Evolutionary conservation across 2,329 filamentous ascomycete genomes (phyloP).

Genomic region (Aspergillus fischeri): DNA sequence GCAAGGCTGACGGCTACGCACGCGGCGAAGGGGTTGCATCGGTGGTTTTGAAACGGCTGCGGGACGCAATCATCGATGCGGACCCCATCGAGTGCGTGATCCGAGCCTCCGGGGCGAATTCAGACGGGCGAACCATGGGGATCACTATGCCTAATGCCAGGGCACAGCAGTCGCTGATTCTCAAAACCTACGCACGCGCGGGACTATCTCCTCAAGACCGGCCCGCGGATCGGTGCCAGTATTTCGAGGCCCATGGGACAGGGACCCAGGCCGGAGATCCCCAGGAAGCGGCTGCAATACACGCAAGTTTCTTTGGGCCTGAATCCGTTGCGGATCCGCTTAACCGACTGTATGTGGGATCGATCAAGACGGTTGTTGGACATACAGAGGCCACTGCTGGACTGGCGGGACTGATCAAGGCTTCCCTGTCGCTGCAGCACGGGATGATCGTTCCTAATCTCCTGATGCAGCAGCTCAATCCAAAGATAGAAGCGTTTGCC

Average conservation of each 20-base stretch:
- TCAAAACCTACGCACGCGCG: conserved; percentile 29
- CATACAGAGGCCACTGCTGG: conserved; percentile 24
- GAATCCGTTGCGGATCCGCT: not conserved
- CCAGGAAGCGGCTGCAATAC: conserved; percentile 23
- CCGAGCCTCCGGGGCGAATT: conserved; percentile 23
- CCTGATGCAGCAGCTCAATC: conserved; percentile 19
- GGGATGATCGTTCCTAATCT: conserved; percentile 21
- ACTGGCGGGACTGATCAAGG: conserved; percentile 25
- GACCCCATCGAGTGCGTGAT: conserved; percentile 38
- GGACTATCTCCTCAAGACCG: conserved; percentile 24
- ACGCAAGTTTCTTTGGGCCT: conserved; percentile 13
- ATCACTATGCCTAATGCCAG: conserved; percentile 23
- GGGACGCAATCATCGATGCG: conserved; percentile 42
- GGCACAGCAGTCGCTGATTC: conserved; percentile 36
- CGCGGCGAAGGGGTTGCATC: conserved; percentile 49
- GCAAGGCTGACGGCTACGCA: conserved; percentile 44
- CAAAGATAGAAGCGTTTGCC: conserved; percentile 14
- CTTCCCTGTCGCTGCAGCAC: conserved; percentile 35
- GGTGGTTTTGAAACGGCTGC: conserved; percentile 48
- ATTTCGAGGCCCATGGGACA: conserved; percentile 42
- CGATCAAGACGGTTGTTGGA: conserved; percentile 19
- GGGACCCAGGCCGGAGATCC: conserved; percentile 33
- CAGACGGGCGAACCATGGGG: conserved; percentile 23
- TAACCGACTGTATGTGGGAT: conserved; percentile 11
- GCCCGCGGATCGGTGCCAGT: conserved; percentile 26